Base-by-base conservation (phyloP, 768 basidiomycete species). In the Fibroporia radiculosa region DNA sequence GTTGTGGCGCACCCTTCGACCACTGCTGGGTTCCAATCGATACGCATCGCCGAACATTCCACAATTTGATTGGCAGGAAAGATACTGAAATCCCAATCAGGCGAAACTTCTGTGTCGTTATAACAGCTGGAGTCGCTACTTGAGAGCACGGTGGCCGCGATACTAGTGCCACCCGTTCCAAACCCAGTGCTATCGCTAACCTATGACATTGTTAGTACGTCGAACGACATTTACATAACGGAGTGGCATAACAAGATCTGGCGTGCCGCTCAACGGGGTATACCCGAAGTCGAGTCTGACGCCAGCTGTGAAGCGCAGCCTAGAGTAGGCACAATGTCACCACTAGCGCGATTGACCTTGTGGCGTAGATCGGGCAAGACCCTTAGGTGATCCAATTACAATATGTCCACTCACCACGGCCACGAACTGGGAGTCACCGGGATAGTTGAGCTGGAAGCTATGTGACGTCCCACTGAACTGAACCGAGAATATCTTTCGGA, bases 111-210 rank as follows among this genome's bases (percentile, higher is more conserved):
- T 4, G 63, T 67, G 6, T 75, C 22, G 48, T 84, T 66, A 54
- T 78, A 87, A 61, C 87, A 90, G 43, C 71, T 73, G 10, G 68
- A 49, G 56, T 83, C 75, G 34, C 61, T 62, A 1, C 75, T 80
- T 8, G 55, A 37, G 22, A 60, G 58, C 23, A 88, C 84, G 48
- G 66, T 69, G 1, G 76, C 79, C 2, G 77, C 74, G 3, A 76
- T 77, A 46, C 81, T 87, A 1, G 87, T 86, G 3, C 87, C 87
- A 5, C 87, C 87, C 0, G 78, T 67, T 5, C 80, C 86, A 56
- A 87, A 87, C 1, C 73, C 74, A 1, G 67, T 65, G 35, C 58
- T 61, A 51, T 83, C 82, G 56, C 77, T 78, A 51, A 83, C 69
- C 81, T 82, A 40, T 23, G 11, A 27, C 12, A 12, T 19, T 4